These are phyloP conservation scores for Aureobasidium zeae DNA, from an alignment of 2,329 filamentous ascomycete species.

Conservation along the genomic window DNA sequence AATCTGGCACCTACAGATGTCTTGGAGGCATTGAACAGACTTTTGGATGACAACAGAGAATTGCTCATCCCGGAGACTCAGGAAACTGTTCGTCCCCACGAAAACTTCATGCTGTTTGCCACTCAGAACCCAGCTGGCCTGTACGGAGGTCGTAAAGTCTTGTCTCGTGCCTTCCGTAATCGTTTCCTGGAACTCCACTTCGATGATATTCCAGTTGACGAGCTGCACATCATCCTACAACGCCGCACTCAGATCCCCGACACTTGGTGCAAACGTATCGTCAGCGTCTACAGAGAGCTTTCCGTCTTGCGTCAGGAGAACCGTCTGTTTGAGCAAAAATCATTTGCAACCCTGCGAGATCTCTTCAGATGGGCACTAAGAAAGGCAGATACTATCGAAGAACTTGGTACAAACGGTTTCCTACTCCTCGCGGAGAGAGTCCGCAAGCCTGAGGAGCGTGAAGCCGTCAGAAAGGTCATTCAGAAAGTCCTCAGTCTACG, in stretches of 20 bases:
- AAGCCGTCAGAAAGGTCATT: constrained; percentile 76
- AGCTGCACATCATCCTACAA: constrained; percentile 84
- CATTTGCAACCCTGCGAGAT: constrained; percentile 92
- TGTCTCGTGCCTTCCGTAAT: constrained; percentile 93
- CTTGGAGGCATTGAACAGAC: constrained; percentile 85
- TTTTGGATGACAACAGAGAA: constrained; percentile 93
- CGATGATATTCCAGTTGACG: constrained; percentile 92
- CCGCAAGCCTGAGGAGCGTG: constrained; percentile 76
- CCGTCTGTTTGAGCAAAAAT: constrained; percentile 90
- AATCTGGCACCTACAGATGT: constrained; percentile 97
- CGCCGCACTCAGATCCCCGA: constrained; percentile 81
- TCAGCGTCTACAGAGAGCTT: constrained; percentile 86
- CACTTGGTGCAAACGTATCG: constrained; percentile 83
- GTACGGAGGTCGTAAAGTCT: constrained; percentile 86
- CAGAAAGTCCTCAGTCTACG: constrained; percentile 69
- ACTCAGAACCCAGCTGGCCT: constrained; percentile 94
- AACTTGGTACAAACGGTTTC: constrained; percentile 85
- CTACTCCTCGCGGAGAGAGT: constrained; percentile 95
- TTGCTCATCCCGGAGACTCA: constrained; percentile 94
- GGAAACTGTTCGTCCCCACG: constrained; percentile 81
- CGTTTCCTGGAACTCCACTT: constrained; percentile 95
- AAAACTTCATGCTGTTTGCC: constrained; percentile 95
- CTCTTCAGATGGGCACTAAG: constrained; percentile 91
- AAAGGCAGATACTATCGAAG: constrained; percentile 72
- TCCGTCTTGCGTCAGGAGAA: constrained; percentile 83